These are phyloP conservation scores for Colletotrichum navitas DNA, from an alignment of 2,329 filamentous ascomycete species.

Conservation along the genomic window DNA sequence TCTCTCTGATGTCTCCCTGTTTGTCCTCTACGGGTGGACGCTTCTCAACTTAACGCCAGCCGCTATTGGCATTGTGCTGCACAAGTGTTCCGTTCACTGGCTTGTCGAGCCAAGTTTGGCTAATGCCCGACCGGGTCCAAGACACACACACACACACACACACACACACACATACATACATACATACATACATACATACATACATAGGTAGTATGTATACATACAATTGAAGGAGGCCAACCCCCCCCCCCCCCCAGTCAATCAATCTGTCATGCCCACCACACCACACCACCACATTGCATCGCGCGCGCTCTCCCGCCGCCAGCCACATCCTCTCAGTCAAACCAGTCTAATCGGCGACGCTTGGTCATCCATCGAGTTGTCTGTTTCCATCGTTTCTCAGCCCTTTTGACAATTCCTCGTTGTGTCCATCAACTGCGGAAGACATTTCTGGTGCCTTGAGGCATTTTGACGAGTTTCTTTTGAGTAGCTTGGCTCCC, in stretches of 20 bases:
- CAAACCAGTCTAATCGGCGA: not conserved
- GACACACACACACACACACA: not conserved
- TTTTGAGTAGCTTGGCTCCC: not conserved
- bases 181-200: too few relatives aligned
- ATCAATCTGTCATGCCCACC: constrained; percentile 29
- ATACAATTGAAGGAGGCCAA: constrained; percentile 9
- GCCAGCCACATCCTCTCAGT: not conserved
- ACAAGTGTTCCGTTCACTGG: constrained; percentile 8
- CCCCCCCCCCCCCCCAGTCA: constrained; percentile 5
- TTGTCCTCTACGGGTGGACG: not conserved
- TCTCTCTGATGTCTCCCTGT: not conserved
- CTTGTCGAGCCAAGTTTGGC: constrained; percentile 5
- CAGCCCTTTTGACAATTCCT: constrained; percentile 18
- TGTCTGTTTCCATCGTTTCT: constrained; percentile 11
- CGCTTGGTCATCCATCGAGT: not conserved
- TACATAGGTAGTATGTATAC: not conserved
- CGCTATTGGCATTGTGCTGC: not conserved
- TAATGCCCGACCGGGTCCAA: constrained; percentile 34
- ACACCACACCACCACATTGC: not conserved
- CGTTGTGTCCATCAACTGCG: constrained; percentile 27
- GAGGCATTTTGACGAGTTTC: constrained; percentile 12
- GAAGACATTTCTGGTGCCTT: not conserved
- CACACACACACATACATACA: not conserved
- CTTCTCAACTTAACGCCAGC: not conserved
- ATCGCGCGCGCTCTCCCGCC: constrained; percentile 16